Evolutionary conservation across 1,284 basidiomycete genomes (phyloP).

Genomic region (Entoloma clypeatum): DNA sequence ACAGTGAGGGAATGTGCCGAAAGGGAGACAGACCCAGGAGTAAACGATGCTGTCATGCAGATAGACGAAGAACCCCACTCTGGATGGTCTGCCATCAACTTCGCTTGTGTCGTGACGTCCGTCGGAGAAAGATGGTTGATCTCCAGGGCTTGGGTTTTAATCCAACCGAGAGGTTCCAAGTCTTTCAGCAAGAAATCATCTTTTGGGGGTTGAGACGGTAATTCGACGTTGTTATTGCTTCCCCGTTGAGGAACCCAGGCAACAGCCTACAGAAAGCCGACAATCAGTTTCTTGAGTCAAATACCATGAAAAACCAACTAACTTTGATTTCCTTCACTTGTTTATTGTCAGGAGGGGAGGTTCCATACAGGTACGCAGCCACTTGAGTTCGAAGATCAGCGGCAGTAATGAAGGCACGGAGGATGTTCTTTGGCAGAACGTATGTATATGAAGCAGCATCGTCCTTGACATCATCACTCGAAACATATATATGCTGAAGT

Average conservation of each 20-base stretch:
- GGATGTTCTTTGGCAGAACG: constrained; percentile 96
- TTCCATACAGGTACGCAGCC: constrained; percentile 91
- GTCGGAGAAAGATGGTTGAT: constrained; percentile 89
- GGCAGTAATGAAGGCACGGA: constrained; percentile 92
- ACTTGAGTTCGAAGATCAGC: constrained; percentile 96
- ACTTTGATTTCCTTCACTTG: constrained; percentile 98
- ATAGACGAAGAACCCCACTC: constrained; percentile 95
- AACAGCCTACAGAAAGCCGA: constrained; percentile 63
- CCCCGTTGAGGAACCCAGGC: constrained; percentile 97
- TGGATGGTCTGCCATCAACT: constrained; percentile 93
- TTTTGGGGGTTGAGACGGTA: constrained; percentile 83
- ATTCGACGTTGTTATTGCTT: constrained; percentile 89
- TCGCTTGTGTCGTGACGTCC: constrained; percentile 95
- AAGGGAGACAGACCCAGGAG: constrained; percentile 94
- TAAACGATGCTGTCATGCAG: constrained; percentile 94
- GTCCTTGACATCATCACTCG: constrained; percentile 98
- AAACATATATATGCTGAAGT: constrained; percentile 97
- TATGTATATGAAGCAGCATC: constrained; percentile 93
- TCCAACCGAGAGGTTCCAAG: constrained; percentile 95
- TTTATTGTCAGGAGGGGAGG: constrained; percentile 92
- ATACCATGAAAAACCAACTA: constrained; percentile 5
- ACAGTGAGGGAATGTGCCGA: constrained; percentile 90
- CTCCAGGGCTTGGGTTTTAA: constrained; percentile 94
- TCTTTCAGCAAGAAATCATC: constrained; percentile 95
- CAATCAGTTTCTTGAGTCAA: constrained; percentile 6